Evolutionary conservation across 768 basidiomycete genomes (phyloP), one percentile per base, ranked within the genome.

Genomic region (Auricularia sp.): DNA sequence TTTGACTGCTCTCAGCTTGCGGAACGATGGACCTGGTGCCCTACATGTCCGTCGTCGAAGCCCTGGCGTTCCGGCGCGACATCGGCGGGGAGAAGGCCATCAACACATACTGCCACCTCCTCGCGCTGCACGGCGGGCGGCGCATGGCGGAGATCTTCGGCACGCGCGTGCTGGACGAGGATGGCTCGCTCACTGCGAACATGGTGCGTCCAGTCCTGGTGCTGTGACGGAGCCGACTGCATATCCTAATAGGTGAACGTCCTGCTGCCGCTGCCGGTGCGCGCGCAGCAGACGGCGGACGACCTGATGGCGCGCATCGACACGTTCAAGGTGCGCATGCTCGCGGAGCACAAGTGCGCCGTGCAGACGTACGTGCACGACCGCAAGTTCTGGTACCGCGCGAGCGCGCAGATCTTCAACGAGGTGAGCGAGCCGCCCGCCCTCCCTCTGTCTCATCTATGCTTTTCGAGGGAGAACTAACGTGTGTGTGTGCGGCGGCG

Each of bases 51-150:
- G 77, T 90, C 16, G 69, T 69, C 0, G 56, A 59, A 33, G 91
- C 91, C 0, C 72, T 92, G 3, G 81, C 85, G 35, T 93, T 93
- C 75, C 83, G 92, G 35, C 70, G 80, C 64, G 82, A 82, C 76
- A 73, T 92, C 2, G 91, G 92, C 1, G 91, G 92, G 5, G 91
- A 94, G 72, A 72, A 80, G 29, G 79, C 77, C 54, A 93, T 94
- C 66, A 83, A 82, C 67, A 74, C 75, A 6, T 92, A 93, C 72
- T 90, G 85, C 68, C 87, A 86, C 72, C 69, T 77, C 7, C 78
- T 92, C 5, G 92, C 90, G 3, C 65, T 88, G 2, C 72, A 80
- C 53, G 92, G 90, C 7, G 91, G 88, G 0, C 79, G 77, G 65
- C 70, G 71, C 10, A 76, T 92, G 6, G 84, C 86, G 1, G 76